Base-by-base conservation (phyloP, 2,329 filamentous ascomycete species). In the Pseudopithomyces maydicus region DNA sequence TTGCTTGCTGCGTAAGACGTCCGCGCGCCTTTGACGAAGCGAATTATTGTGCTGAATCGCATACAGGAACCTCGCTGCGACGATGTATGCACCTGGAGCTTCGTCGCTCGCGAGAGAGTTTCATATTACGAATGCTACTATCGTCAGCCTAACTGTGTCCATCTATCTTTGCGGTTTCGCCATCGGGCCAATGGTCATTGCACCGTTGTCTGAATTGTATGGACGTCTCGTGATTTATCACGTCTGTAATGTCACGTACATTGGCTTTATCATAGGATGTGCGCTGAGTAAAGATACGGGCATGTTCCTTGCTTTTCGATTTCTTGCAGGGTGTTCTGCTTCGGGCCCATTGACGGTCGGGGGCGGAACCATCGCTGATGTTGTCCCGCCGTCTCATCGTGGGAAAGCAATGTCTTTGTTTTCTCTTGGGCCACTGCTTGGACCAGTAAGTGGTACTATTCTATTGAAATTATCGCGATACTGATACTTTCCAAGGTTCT, bases 291-390 rank as follows among this genome's bases (percentile, higher is more conserved):
- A 56, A 12, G 66, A 63, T 46, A 57, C 61, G 12, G 56, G 41
- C 42, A 64, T 65, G 55, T 59, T 74, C 26, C 49, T 73, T 20
- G 62, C 55, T 10, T 69, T 71, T 48, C 67, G 71, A 1, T 68
- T 74, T 51, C 15, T 71, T 8, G 56, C 59, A 11, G 70, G 69
- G 0, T 46, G 54, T 19, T 57, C 59, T 11, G 64, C 57, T 3
- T 63, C 65, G 2, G 63, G 55, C 2, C 58, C 63, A 7, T 52
- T 72, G 52, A 80, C 82, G 1, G 75, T 83, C 14, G 83, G 81
- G 15, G 81, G 78, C 20, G 83, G 81, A 1, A 80, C 78, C 2
- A 76, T 86, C 38, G 80, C 81, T 2, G 84, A 86, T 60, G 65
- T 84, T 39, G 77, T 82, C 50, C 76, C 78, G 0, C 67, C 72